Evolutionary conservation across 2,329 filamentous ascomycete genomes (phyloP), one percentile per base, ranked within the genome.

Genomic region (Pochonia chlamydosporia): DNA sequence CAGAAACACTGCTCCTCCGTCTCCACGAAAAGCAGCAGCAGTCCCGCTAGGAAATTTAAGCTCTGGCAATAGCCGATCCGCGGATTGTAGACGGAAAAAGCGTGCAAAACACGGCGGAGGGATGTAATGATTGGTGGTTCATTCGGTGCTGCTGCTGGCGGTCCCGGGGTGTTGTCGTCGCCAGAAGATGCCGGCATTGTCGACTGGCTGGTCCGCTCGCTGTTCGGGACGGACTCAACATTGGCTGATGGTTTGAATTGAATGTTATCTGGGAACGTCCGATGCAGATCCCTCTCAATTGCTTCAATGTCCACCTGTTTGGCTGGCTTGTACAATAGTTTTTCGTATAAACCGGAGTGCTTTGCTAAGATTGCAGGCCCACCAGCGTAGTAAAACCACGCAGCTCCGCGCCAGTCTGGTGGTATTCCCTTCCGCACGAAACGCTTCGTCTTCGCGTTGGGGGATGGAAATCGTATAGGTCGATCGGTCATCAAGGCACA

Each of bases 341-440:
- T 75, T 44, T 82, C 78, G 62, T 96, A 97, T 14, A 92, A 71
- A 1, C 88, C 88, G 5, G 82, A 78, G 56, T 95, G 80, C 59
- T 88, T 85, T 44, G 82, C 79, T 50, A 96, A 65, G 54, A 89
- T 85, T 40, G 84, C 82, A 21, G 89, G 89, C 1, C 92, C 92
- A 18, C 89, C 89, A 10, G 90, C 89, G 63, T 96, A 97, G 70
- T 87, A 96, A 65, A 95, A 97, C 92, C 92, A 97, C 40, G 92
- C 92, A 5, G 88, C 86, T n/a, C 92, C 92, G 59, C 92, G 82
- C 82, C 90, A 95, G 54, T 96, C 89, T 0, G 91, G 89, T 3
- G 92, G 92, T 43, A 96, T 92, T 14, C 92, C 92, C 66, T 96
- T 97, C 44, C 91, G 83, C 42, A 96, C 81, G 62, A 93, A 96